A percentile compares a stretch with the other conserved stretches of the same genome.
These are phyloP conservation scores for Parietaria judaica DNA, from an alignment of 306 rosid genomes.

Conservation along the genomic window DNA sequence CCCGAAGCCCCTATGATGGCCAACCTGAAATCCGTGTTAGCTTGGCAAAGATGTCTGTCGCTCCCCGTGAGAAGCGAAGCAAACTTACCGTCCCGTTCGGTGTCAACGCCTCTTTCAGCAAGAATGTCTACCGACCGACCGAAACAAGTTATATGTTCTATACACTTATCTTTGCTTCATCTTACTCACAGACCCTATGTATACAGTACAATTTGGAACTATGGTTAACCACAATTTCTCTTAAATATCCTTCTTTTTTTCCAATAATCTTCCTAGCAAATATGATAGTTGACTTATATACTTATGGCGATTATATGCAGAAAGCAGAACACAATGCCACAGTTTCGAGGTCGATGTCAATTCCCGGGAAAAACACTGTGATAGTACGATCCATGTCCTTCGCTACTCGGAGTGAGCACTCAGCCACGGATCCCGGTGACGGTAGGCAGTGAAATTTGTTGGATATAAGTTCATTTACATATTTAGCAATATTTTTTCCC, in stretches of 20 bases:
- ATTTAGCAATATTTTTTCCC: no score
- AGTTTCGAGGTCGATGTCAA: slow-evolving; percentile 86
- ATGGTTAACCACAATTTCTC: no score
- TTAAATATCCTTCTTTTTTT: no score
- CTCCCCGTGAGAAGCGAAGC: slow-evolving; percentile 77
- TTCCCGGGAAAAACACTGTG: slow-evolving; percentile 67
- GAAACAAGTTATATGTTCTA: slow-evolving; percentile 48
- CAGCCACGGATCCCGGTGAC: slow-evolving; percentile 39
- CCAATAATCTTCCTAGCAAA: background rate
- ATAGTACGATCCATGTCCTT: slow-evolving; percentile 80
- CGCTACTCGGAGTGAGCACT: slow-evolving; percentile 36
- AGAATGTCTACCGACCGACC: slow-evolving; percentile 49
- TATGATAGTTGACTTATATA: background rate
- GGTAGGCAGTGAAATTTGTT: slow-evolving; percentile 32
- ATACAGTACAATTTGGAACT: background rate
- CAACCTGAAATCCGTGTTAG: slow-evolving; percentile 32
- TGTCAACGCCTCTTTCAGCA: slow-evolving; percentile 65
- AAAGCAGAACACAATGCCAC: slow-evolving; percentile 42
- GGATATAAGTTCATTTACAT: no score
- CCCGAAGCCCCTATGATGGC: slow-evolving; percentile 47
- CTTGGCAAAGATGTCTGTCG: slow-evolving; percentile 76
- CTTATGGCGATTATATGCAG: slow-evolving; percentile 42
- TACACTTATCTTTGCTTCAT: slow-evolving; percentile 12
- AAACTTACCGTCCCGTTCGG: slow-evolving; percentile 57
- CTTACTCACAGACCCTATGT: background rate